Evolutionary conservation across 2,329 filamentous ascomycete genomes (phyloP).

Genomic region (Eurotiales sp.): DNA sequence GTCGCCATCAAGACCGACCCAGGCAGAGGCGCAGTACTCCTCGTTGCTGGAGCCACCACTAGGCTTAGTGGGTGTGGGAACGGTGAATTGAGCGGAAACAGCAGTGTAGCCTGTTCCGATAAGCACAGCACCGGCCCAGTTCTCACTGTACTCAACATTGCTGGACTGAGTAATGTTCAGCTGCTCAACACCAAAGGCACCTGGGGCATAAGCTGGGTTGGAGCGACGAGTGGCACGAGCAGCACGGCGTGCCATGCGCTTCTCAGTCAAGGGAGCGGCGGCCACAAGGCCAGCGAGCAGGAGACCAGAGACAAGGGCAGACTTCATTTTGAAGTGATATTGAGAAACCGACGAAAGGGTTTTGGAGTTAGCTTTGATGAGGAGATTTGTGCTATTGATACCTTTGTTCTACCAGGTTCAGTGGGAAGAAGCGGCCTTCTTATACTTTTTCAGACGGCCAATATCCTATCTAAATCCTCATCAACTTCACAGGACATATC

Average conservation of each 20-base stretch:
- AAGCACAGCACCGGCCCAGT: constrained; percentile 60
- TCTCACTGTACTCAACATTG: constrained; percentile 44
- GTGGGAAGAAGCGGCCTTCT: neutral
- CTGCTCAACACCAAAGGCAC: neutral
- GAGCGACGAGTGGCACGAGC: constrained; percentile 6
- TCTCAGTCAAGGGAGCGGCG: constrained; percentile 11
- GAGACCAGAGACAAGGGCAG: neutral
- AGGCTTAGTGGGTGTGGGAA: constrained; percentile 47
- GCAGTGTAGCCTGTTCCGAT: constrained; percentile 48
- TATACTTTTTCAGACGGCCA: neutral
- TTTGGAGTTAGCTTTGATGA: neutral
- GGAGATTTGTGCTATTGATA: neutral
- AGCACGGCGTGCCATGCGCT: constrained; percentile 13
- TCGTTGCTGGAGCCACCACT: constrained; percentile 38
- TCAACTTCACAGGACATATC: neutral
- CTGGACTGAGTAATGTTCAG: constrained; percentile 9
- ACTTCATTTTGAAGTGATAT: constrained; percentile 7
- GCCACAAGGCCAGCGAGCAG: constrained; percentile 9
- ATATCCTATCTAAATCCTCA: neutral
- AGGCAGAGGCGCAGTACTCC: constrained; percentile 43
- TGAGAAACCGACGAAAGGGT: neutral
- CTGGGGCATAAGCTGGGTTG: constrained; percentile 4
- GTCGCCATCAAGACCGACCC: constrained; percentile 61
- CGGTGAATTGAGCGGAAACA: constrained; percentile 45
- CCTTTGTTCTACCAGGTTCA: neutral